A percentile compares a stretch with the other conserved stretches of the same genome.
These are phyloP conservation scores for Populus deltoides DNA, from an alignment of 345 rosid species.

Conservation along the genomic window DNA sequence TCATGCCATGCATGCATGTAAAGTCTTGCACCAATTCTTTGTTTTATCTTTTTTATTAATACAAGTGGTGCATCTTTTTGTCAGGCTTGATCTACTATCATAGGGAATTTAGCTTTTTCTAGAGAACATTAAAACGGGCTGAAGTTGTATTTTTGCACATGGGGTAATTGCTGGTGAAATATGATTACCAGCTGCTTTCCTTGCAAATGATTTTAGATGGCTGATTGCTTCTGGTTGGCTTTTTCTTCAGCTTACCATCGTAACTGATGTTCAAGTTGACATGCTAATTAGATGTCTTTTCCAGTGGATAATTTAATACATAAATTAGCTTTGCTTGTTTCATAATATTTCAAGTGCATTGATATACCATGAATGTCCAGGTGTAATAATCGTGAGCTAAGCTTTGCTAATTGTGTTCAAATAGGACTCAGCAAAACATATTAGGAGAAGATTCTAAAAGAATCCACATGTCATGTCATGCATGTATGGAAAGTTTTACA, in stretches of 20 bases:
- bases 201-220: background rate
- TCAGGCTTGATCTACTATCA: background rate
- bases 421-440: too few relatives aligned
- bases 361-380: background rate
- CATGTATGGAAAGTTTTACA: background rate
- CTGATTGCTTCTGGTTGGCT: background rate
- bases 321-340: background rate
- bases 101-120: background rate
- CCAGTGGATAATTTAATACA: background rate
- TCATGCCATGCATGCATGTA: background rate
- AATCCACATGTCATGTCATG: background rate
- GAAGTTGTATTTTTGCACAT: background rate
- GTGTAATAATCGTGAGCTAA: background rate
- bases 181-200: background rate
- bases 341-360: background rate
- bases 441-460: background rate
- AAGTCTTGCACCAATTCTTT: background rate
- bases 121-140: background rate
- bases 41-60: background rate
- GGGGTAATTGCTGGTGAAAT: background rate
- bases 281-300: slow-evolving; percentile 3
- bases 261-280: background rate
- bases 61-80: background rate
- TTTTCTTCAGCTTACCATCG: background rate
- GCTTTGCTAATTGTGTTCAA: too few relatives aligned